Percentiles rank a stretch among this genome's conserved stretches.
Evolutionary conservation across 108 stramenopile species (phyloP).

Genomic region (Skeletonema marinoi): DNA sequence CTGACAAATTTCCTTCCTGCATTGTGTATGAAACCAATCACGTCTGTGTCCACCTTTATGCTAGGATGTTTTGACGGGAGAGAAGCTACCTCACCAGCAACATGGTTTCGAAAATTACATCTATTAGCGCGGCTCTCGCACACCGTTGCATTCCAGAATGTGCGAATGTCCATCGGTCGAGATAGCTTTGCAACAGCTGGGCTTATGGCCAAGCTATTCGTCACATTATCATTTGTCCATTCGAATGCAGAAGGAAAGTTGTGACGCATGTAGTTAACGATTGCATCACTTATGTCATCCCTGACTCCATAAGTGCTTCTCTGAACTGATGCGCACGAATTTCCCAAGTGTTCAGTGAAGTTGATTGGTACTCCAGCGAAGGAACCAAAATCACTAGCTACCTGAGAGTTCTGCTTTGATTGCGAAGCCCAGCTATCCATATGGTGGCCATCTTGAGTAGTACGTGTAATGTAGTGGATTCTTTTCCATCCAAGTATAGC

Average conservation of each 20-base stretch:
- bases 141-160: conserved; percentile 1
- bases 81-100: not conserved
- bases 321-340: not conserved
- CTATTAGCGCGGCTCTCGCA: not conserved
- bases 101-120: not conserved
- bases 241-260: not conserved
- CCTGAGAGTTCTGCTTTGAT: not conserved
- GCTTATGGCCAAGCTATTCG: not conserved
- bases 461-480: not conserved
- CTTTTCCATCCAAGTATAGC: not conserved
- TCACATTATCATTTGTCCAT: too few relatives aligned
- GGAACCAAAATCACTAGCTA: not conserved
- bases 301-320: not conserved
- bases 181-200: not conserved
- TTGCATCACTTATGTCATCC: not conserved
- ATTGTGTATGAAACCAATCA: conserved; percentile 1
- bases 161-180: not conserved
- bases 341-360: not conserved
- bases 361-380: not conserved
- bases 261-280: not conserved
- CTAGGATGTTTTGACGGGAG: conserved; percentile 2
- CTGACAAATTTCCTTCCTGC: conserved; percentile 12
- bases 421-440: not conserved
- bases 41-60: conserved; percentile 1
- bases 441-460: not conserved